These are phyloP conservation scores for Echium plantagineum DNA, from an alignment of 257 asterid species.

Conservation along the genomic window DNA sequence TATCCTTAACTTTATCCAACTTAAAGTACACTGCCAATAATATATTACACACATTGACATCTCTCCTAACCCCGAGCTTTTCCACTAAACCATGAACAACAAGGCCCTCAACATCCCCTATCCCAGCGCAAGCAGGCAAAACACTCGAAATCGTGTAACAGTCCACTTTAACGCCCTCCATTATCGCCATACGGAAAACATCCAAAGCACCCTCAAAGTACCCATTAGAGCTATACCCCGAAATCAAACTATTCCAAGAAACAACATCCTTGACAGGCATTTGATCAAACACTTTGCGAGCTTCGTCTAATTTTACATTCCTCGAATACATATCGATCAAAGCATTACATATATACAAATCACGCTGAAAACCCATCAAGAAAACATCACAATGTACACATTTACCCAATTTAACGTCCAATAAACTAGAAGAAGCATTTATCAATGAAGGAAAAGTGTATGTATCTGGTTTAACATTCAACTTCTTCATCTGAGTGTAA, in stretches of 20 bases:
- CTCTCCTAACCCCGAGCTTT: constrained; percentile 43
- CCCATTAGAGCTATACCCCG: constrained; percentile 65
- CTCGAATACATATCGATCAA: constrained; percentile 67
- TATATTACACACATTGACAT: constrained; percentile 43
- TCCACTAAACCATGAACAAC: constrained; percentile 49
- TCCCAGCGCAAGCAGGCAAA: constrained; percentile 49
- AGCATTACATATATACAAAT: constrained; percentile 57
- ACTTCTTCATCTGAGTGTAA: constrained; percentile 43
- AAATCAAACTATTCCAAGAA: constrained; percentile 76
- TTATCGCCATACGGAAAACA: constrained; percentile 26
- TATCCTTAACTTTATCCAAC: constrained; percentile 32
- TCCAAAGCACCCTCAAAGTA: constrained; percentile 50
- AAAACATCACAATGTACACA: constrained; percentile 36
- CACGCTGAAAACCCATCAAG: constrained; percentile 43
- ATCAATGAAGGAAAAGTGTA: constrained; percentile 74
- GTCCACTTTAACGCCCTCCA: constrained; percentile 37
- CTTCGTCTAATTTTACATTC: constrained; percentile 29
- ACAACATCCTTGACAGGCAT: constrained; percentile 59
- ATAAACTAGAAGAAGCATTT: constrained; percentile 49
- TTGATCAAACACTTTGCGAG: constrained; percentile 51
- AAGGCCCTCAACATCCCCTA: constrained; percentile 50
- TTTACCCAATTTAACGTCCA: constrained; percentile 41
- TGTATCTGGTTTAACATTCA: constrained; percentile 38
- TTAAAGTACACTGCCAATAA: constrained; percentile 66
- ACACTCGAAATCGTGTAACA: constrained; percentile 42